Base-by-base conservation (phyloP, 1,284 basidiomycete genomes). In the Puccinia brachypodii region DNA sequence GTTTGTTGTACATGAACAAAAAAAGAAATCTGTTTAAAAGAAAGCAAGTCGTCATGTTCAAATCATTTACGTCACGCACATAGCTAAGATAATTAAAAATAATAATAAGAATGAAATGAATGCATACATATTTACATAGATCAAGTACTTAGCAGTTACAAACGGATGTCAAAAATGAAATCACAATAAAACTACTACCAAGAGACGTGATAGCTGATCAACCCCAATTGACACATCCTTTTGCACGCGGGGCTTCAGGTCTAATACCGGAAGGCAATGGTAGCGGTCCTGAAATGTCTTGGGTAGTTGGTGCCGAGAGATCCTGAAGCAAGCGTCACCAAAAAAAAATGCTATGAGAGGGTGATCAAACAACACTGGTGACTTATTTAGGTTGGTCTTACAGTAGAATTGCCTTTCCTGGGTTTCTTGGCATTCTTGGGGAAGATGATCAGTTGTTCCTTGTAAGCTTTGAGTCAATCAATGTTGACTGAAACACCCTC, bases 401-500 rank as follows among this genome's bases (percentile, higher is more conserved):
- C 94, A 83, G 92, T 91, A 82, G 94, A 92, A 88, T 97, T 95
- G 83, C 93, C 93, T 90, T 93, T 92, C 91, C 97, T 97, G 88
- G 94, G 92, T 90, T 98, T 98, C 89, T 92, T 91, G 84, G 93
- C 90, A 89, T 97, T 96, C 88, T 94, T 92, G 87, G 96, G 96
- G 92, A 98, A 96, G 88, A 99, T 93, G 80, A 90, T 88, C 83
- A 89, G 87, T 84, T 89, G 87, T 83, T 90, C 88, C 90, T 94
- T 94, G 93, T 99, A 99, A 72, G 93, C 93, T 89, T 94, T 91
- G 88, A 99, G 90, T 86, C 96, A 91, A 89, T 96, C 94, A 82
- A 97, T 93, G 88, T 99, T 99, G 87, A 98, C 87, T 86, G 92
- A 91, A 89, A 98, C 95, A 87, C 94, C 94, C 91, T 99, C 96